Evolutionary conservation across 1,284 basidiomycete species (phyloP).

Genomic region (Exobasidium rhododendri): DNA sequence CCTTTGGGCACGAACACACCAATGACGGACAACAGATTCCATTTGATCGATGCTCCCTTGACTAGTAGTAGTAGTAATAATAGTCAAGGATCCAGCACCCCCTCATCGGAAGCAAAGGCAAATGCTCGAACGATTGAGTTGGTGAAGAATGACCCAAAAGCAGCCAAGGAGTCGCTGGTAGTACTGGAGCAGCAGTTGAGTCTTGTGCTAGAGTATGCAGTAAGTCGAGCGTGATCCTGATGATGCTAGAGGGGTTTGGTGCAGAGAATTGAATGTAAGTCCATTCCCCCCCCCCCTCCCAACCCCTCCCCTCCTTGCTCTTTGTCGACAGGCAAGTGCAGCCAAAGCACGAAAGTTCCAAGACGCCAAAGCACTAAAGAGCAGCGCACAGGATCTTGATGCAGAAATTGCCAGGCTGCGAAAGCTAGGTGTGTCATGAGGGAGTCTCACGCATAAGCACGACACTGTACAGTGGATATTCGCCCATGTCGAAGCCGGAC

Average conservation of each 20-base stretch:
- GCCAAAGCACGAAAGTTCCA: constrained; percentile 44
- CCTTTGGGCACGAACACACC: not conserved
- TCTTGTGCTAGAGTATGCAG: constrained; percentile 35
- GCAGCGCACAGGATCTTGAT: constrained; percentile 42
- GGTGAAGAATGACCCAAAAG: constrained; percentile 14
- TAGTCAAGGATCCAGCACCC: not conserved
- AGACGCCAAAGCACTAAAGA: constrained; percentile 39
- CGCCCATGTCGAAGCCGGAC: too few species aligned
- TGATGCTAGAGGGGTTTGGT: not conserved
- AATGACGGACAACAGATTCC: not conserved
- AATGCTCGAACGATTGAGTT: not conserved
- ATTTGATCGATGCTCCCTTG: not conserved
- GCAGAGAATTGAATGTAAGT: not conserved
- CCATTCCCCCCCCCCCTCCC: too few species aligned
- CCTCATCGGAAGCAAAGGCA: too few species aligned
- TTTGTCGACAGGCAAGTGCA: constrained; percentile 24
- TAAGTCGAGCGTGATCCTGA: not conserved
- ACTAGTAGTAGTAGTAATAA: not conserved
- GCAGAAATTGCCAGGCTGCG: constrained; percentile 38
- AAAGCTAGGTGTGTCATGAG: constrained; percentile 4
- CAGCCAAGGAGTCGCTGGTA: constrained; percentile 30
- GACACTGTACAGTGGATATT: too few species aligned
- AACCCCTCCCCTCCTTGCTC: too few species aligned
- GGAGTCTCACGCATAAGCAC: too few species aligned
- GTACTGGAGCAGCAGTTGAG: constrained; percentile 47